Base-by-base conservation (phyloP, 2,329 filamentous ascomycete genomes). In the Talaromyces verruculosus region DNA sequence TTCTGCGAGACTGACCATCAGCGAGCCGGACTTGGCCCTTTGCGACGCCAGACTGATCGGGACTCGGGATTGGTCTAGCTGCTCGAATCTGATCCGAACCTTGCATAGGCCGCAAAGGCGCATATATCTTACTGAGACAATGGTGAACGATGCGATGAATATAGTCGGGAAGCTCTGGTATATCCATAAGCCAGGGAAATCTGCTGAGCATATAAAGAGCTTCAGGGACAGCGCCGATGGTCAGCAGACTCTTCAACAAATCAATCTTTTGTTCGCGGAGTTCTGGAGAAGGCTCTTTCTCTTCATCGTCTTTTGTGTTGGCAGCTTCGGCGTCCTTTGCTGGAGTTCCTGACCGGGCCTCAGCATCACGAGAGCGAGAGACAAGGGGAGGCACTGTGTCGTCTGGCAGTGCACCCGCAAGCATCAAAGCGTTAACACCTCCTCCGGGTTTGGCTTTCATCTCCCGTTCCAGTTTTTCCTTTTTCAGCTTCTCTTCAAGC, bases 181-280 rank as follows among this genome's bases (percentile, higher is more conserved):
- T 87, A 66, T 97, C 93, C 11, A 92, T 86, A 58, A 99, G 85
- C 93, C 95, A 99, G 15, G 93, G 92, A 72, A 97, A 97, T 63
- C 91, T 89, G 39, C 94, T 94, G 7, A 97, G 85, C 64, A 99
- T 91, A 76, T 94, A 98, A 1, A 99, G 83, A 1, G 95, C 89
- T 78, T 99, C 95, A 0, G 95, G 95, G 39, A 99, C 84, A 33
- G 95, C 94, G 47, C 96, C 95, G 66, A 97, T 95, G 4, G 91
- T 91, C 1, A 99, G 85, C 17, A 99, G 84, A 71, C 93, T 93
- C 69, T 90, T 92, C 25, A 99, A 84, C 0, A 99, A 83, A 53
- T 89, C 83, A 0, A 94, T 88, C 78, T 99, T 99, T 74, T 98
- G 94, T 71, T 98, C 94, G 15, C 86, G 83, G 1, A 92, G 92